phyloP scores from a whole-genome alignment of 768 basidiomycete genomes.

The Trametes cubensis region DNA sequence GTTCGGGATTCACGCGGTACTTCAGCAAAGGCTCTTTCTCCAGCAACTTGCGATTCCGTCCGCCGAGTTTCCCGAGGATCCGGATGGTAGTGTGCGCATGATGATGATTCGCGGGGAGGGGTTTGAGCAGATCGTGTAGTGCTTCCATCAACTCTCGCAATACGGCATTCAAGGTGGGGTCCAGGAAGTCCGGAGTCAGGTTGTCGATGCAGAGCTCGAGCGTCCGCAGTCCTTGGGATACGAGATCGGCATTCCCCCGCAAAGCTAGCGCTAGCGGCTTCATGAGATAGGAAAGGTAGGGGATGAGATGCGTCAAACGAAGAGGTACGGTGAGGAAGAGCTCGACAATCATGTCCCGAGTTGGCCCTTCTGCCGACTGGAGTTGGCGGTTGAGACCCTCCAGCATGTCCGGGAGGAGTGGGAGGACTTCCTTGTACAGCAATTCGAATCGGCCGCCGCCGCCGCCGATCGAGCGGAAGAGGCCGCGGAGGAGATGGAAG shows the following conservation, averaged over 20 bases:
- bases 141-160: conserved; percentile 94
- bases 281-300: conserved; percentile 95
- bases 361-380: conserved; percentile 76
- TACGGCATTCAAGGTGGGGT: conserved; percentile 92
- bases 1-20: conserved; percentile 69
- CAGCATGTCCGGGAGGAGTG: conserved; percentile 95
- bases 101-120: conserved; percentile 84
- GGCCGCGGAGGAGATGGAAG: conserved; percentile 85
- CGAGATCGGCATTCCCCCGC: conserved; percentile 83
- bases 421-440: conserved; percentile 94
- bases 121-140: conserved; percentile 87
- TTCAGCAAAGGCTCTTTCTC: conserved; percentile 77
- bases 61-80: conserved; percentile 95
- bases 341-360: conserved; percentile 93
- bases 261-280: conserved; percentile 92
- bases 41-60: conserved; percentile 85
- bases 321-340: conserved; percentile 96
- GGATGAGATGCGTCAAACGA: conserved; percentile 91
- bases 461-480: conserved; percentile 92
- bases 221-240: conserved; percentile 93
- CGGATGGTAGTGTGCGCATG: conserved; percentile 94
- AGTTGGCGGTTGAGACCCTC: conserved; percentile 93
- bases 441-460: conserved; percentile 92
- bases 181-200: conserved; percentile 95
- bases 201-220: conserved; percentile 99